Evolutionary conservation across 106 monocot genomes (phyloP).

Genomic region (Triglochin maritima): DNA sequence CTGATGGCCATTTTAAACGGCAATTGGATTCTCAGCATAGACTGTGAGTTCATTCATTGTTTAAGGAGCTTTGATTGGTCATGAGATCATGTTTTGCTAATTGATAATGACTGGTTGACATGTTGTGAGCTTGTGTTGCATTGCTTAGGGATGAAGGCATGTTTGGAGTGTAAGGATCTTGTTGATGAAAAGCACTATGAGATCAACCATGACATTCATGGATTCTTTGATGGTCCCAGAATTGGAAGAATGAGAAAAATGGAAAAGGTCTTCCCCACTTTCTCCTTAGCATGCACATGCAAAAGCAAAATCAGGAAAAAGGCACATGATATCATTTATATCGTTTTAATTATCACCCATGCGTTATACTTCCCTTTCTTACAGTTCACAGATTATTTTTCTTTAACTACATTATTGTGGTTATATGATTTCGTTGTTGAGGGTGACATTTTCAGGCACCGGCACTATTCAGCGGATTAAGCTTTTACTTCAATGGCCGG

Average conservation of each 20-base stretch:
- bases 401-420: neutral
- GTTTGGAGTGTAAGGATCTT: constrained; percentile 42
- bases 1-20: constrained; percentile 80
- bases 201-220: constrained; percentile 67
- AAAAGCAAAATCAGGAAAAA: no score
- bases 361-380: neutral
- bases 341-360: no score
- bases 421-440: neutral
- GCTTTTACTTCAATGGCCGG: constrained; percentile 37
- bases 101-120: no score
- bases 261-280: constrained; percentile 30
- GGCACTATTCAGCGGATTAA: constrained; percentile 31
- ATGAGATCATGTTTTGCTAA: neutral
- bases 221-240: constrained; percentile 62
- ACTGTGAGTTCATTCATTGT: constrained; percentile 38
- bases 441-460: constrained; percentile 24
- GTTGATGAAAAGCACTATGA: constrained; percentile 64
- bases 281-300: no score
- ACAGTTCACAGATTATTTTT: neutral
- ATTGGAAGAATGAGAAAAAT: constrained; percentile 47
- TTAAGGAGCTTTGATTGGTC: neutral
- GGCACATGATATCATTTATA: no score
- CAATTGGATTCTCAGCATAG: constrained; percentile 64
- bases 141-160: constrained; percentile 64
- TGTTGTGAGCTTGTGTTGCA: no score